Base-by-base conservation (phyloP, 2,329 filamentous ascomycete genomes). In the Macroventuria anomochaeta region DNA sequence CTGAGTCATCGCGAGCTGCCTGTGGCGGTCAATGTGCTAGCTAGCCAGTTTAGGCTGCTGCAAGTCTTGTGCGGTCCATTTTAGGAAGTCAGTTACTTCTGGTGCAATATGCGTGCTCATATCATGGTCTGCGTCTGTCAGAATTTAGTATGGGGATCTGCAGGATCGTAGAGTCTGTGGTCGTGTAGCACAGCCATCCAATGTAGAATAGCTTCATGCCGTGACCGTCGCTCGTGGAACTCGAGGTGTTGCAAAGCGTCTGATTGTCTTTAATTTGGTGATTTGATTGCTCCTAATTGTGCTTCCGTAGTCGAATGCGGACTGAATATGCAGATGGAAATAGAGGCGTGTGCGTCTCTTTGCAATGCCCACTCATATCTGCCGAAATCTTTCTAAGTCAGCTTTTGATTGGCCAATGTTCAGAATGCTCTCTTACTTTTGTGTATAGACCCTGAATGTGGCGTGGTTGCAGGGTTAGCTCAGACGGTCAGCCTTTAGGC, bases 201-300 rank as follows among this genome's bases (percentile, higher is more conserved):
- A 23, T 15, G 3, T 28, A 23, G 29, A 3, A 21, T 36, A 25
- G 17, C 17, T 23, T 17, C 18, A 5, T 38, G 37, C 40, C 31
- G 39, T 43, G 31, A 18, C 15, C 26, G 41, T 17, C 38, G 10
- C 34, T 39, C 3, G 51, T 54, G 44, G 39, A 48, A 54, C 44
- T 5, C 18, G 17, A 32, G 20, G 13, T 25, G 17, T 18, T 11
- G 26, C 26, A 13, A 13, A 21, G 29, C 28, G 15, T 29, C 20
- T 33, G 29, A 10, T 34, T 13, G 2, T 25, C 8, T 28, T n/a
- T n/a, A n/a, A n/a, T n/a, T n/a, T n/a, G n/a, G 20, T 2, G 13
- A 10, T 43, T 33, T 3, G 12, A 29, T 3, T 29, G 11, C 11
- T 29, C 11, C 5, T 10, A 10, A 17, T 5, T 17, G 31, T 15